Percentiles rank a stretch among this genome's conserved stretches.
phyloP scores from a whole-genome alignment of 2,329 filamentous ascomycete species.

The Diaporthe batatas region DNA sequence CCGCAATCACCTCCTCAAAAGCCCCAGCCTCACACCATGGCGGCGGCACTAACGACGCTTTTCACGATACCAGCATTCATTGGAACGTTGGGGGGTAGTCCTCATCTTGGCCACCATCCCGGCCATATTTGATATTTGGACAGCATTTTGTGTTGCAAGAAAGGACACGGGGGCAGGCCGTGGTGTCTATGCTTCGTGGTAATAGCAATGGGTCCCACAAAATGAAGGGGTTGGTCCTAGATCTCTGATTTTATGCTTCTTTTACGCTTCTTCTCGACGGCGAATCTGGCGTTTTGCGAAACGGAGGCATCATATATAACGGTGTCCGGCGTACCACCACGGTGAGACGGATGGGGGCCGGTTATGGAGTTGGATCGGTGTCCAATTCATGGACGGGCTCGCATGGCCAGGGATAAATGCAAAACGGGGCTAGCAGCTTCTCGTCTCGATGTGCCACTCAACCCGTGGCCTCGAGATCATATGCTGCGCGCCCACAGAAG shows the following conservation, averaged over 20 bases:
- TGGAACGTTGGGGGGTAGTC: constrained; percentile 26
- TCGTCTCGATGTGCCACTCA: constrained; percentile 3
- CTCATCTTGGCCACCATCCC: constrained; percentile 30
- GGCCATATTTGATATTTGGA: constrained; percentile 35
- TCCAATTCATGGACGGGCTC: constrained; percentile 31
- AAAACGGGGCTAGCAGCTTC: constrained; percentile 18
- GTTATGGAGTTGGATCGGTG: constrained; percentile 38
- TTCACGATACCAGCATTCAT: constrained; percentile 36
- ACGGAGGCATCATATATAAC: constrained; percentile 40
- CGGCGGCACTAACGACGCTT: constrained; percentile 28
- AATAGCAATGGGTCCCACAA: constrained; percentile 40
- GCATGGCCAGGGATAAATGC: constrained; percentile 9
- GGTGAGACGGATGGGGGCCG: constrained; percentile 25
- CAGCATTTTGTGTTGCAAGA: constrained; percentile 36
- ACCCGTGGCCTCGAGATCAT: background rate
- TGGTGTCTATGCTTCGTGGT: constrained; percentile 35
- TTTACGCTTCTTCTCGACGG: constrained; percentile 14
- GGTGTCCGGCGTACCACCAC: constrained; percentile 39
- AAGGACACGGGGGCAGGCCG: constrained; percentile 34
- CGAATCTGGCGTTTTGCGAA: constrained; percentile 37
- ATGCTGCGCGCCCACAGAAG: constrained; percentile 9
- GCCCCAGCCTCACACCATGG: background rate
- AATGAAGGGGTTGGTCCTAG: constrained; percentile 35
- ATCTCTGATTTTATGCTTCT: constrained; percentile 34
- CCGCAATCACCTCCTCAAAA: constrained; percentile 26